Percentiles rank a stretch among this genome's conserved stretches.
Conservation (phyloP, 805 yeast species). For the Saccharomycopsis malanga region DNA sequence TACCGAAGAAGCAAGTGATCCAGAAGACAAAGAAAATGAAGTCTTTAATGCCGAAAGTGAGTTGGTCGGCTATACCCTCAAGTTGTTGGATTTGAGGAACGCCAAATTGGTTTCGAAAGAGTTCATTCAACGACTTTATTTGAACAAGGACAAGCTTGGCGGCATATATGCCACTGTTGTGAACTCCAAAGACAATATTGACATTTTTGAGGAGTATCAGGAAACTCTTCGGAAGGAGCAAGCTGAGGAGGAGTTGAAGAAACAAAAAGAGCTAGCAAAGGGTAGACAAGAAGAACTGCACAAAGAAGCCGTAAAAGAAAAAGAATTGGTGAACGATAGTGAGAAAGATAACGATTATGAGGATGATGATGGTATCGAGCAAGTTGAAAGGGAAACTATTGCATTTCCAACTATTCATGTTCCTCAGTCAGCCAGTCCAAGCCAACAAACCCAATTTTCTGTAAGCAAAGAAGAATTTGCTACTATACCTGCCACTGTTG, state of each 20-base stretch:
- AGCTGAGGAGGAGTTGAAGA: background rate
- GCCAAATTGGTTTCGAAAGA: constrained; percentile 1
- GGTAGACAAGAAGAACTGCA: background rate
- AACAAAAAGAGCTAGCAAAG: background rate
- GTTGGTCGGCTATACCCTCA: constrained; percentile 2
- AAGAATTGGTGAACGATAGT: background rate
- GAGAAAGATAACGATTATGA: background rate
- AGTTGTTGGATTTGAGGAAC: constrained; percentile 10
- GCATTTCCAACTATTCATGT: background rate
- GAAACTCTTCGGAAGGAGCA: background rate
- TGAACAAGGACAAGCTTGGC: constrained; percentile 17
- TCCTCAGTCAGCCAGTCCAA: background rate
- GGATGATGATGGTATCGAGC: background rate
- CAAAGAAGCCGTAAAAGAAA: background rate
- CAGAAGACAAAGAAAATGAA: background rate
- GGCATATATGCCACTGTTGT: constrained; percentile 4
- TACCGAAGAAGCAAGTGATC: background rate
- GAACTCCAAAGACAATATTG: constrained; percentile 7
- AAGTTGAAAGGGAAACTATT: background rate
- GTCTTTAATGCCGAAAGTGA: constrained; percentile 2
- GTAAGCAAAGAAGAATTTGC: no score
- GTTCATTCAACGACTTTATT: constrained; percentile 7
- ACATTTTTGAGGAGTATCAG: background rate
- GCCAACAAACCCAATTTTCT: background rate
- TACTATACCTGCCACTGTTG: background rate